Base-by-base conservation (phyloP, 305 asterid species). In the Rubia tinctorum region DNA sequence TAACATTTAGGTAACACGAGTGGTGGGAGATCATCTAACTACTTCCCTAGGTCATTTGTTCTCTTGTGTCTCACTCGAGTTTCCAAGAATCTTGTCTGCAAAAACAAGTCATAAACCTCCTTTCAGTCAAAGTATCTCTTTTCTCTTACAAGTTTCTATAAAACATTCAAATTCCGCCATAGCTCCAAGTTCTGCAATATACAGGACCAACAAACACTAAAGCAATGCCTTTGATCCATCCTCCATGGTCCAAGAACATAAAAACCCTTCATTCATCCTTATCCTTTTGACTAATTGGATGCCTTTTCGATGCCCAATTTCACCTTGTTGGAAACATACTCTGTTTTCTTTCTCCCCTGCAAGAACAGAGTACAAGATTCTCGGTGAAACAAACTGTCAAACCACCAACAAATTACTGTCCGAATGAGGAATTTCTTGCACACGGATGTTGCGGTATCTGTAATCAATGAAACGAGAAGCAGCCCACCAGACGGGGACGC, bases 201-300 rank as follows among this genome's bases (percentile, higher is more conserved):
- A 8, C 43, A 61, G 82, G 76, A 74, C 78, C 82, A 78, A 45
- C 10, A 11, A 25, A 60, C 17, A 60, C 15, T 22, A 56, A 49
- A 49, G 55, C 55, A 49, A 49, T 49, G 27, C 27, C 27, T 56
- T 22, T 66, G 30, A 66, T 77, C 34, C 39, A 51, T 56, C 42
- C 27, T 34, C 64, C 27, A 59, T 74, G 82, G 82, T 75, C 79
- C 79, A 77, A 40, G 70, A 30, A 34, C 72, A 37, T 53, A 44
- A 40, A 13, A 13, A 18, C 73, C 73, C 69, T 78, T 79, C 71
- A 75, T 58, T 71, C 71, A n/a, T 71, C 66, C 75, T 73, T 69
- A 73, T 69, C 75, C 68, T 9, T 67, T 5, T 67, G 74, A 60
- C 69, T 71, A 49, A 53, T 15, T 59, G 8, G 76, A 63, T 39